Conservation (phyloP, 2,329 filamentous ascomycete genomes). For the Botrytis cinerea region DNA sequence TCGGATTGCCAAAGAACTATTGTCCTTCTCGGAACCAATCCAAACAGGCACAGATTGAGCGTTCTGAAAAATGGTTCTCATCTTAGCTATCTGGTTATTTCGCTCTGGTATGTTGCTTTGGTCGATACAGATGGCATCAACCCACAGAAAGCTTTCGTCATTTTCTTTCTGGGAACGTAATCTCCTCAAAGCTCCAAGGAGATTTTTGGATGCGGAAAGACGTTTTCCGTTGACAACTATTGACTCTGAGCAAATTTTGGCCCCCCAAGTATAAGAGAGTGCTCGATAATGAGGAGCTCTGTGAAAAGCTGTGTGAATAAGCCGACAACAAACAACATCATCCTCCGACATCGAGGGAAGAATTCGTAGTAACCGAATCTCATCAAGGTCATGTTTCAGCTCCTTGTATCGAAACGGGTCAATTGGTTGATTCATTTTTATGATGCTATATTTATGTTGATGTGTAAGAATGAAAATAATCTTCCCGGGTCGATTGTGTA, state of each 20-base stretch:
- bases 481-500: background rate
- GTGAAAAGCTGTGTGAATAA: conserved; percentile 31
- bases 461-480: background rate
- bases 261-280: conserved; percentile 38
- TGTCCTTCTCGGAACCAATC: conserved; percentile 28
- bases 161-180: conserved; percentile 28
- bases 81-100: conserved; percentile 32
- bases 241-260: background rate
- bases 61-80: conserved; percentile 35
- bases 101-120: conserved; percentile 33
- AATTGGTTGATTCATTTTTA: background rate
- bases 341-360: conserved; percentile 21
- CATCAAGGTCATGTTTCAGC: conserved; percentile 13
- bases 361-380: conserved; percentile 29
- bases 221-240: conserved; percentile 28
- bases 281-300: conserved; percentile 33
- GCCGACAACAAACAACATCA: conserved; percentile 24
- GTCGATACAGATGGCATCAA: conserved; percentile 38
- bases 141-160: conserved; percentile 31
- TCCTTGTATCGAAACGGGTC: conserved; percentile 18
- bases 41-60: conserved; percentile 34
- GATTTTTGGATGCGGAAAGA: conserved; percentile 30
- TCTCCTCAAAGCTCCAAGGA: conserved; percentile 32
- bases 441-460: conserved; percentile 6
- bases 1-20: conserved; percentile 27